Conservation (phyloP, 352 stramenopile species). For the Pythium biforme region DNA sequence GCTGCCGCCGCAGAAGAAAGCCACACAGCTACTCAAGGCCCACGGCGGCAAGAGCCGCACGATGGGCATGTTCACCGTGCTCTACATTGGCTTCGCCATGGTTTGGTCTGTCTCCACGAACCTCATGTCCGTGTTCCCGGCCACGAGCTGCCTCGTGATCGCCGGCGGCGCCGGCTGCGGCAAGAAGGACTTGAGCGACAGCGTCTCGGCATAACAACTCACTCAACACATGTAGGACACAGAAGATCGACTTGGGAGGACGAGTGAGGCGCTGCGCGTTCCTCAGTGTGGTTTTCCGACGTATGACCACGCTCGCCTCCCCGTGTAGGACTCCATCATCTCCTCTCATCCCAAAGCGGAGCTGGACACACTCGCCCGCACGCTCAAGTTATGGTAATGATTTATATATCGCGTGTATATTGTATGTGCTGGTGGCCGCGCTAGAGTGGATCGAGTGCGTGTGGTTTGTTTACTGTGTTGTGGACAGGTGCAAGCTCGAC, state of each 20-base stretch:
- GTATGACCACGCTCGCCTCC: too few relatives aligned
- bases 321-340: too few relatives aligned
- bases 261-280: too few relatives aligned
- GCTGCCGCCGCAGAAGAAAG: conserved; percentile 31
- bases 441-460: too few relatives aligned
- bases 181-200: neutral
- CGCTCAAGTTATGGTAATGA: conserved; percentile 3
- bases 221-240: neutral
- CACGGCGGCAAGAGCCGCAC: conserved; percentile 23
- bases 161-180: conserved; percentile 27
- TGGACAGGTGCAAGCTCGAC: too few relatives aligned
- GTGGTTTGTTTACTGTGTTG: too few relatives aligned
- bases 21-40: conserved; percentile 28
- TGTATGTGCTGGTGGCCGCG: too few relatives aligned
- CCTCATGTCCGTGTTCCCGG: conserved; percentile 30
- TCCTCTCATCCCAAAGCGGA: too few relatives aligned
- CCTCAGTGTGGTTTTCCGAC: too few relatives aligned
- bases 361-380: too few relatives aligned
- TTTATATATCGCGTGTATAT: conserved; percentile 12
- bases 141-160: conserved; percentile 27
- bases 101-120: conserved; percentile 27
- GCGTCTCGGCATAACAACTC: neutral
- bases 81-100: conserved; percentile 29
- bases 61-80: conserved; percentile 27
- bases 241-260: neutral